Percentiles rank a stretch among this genome's conserved stretches.
These are phyloP conservation scores for Hirsutella rhossiliensis DNA, from an alignment of 2,329 filamentous ascomycete genomes.

Conservation along the genomic window DNA sequence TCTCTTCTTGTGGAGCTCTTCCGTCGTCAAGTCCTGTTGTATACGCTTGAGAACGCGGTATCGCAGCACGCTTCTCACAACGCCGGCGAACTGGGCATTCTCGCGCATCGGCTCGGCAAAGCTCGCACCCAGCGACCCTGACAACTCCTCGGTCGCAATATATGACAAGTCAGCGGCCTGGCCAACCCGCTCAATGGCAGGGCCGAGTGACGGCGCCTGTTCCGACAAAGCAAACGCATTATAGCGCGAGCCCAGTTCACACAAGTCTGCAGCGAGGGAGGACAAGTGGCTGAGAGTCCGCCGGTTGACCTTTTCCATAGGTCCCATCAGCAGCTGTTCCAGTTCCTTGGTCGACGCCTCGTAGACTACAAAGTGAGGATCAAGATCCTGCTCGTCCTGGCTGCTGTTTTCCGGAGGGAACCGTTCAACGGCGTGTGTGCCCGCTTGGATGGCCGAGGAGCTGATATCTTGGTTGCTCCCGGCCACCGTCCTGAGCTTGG, in stretches of 20 bases:
- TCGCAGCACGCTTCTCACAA: constrained; percentile 77
- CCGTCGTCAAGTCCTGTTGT: constrained; percentile 93
- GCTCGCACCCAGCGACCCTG: constrained; percentile 74
- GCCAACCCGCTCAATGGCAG: constrained; percentile 86
- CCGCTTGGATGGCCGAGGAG: constrained; percentile 24
- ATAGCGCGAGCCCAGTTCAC: constrained; percentile 88
- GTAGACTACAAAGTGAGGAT: constrained; percentile 91
- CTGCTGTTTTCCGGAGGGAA: constrained; percentile 72
- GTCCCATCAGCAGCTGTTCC: constrained; percentile 76
- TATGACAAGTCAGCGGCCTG: constrained; percentile 95
- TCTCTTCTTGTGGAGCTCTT: constrained; percentile 83
- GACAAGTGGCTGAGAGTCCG: constrained; percentile 78
- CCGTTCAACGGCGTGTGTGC: constrained; percentile 54
- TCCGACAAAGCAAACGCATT: constrained; percentile 96
- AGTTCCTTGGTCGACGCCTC: constrained; percentile 87
- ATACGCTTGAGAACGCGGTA: constrained; percentile 90
- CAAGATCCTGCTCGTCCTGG: constrained; percentile 78
- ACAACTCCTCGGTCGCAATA: constrained; percentile 87
- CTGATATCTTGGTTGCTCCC: constrained; percentile 21
- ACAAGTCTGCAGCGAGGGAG: constrained; percentile 73
- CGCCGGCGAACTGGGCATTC: constrained; percentile 91
- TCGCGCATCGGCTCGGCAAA: constrained; percentile 98
- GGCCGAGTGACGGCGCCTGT: constrained; percentile 73
- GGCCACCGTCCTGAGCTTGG: constrained; percentile 61
- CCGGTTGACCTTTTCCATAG: constrained; percentile 94